Base-by-base conservation (phyloP, 2,329 filamentous ascomycete species). In the Colletotrichum australisinense region DNA sequence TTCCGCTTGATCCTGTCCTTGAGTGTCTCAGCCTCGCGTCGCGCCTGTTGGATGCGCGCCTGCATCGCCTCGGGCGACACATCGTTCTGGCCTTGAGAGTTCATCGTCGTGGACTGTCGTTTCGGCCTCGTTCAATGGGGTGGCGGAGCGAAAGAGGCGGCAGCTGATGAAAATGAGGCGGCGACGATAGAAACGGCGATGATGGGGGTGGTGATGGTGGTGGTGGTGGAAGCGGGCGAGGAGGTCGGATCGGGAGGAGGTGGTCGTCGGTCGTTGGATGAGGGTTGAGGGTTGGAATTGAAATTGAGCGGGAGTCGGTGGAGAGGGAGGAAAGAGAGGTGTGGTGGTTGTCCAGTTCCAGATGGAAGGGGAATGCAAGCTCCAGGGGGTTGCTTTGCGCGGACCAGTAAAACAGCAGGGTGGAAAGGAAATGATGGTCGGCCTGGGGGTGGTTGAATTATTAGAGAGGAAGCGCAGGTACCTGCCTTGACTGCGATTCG, bases 1-100 rank as follows among this genome's bases (percentile, higher is more conserved):
- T 97, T 98, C 86, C 95, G 92, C 93, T 98, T 98, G 91, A 98
- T 98, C 85, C 94, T 93, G 84, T 98, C 96, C 90, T 98, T 98
- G 79, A 98, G 88, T 67, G 94, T 95, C 89, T 98, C 97, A 80
- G 97, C 97, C 90, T 99, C 97, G 88, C 97, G 94, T 85, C 97
- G 93, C 83, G 97, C 96, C 81, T 94, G 93, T 82, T 95, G 93
- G 80, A 97, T 96, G 86, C 93, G 93, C 86, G 95, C 93, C 90
- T 98, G 96, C 92, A 98, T 97, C 84, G 90, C 89, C 87, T 93
- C 91, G 77, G 90, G 90, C 81, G 90, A 92, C 79, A 92, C 89
- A 82, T 92, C 91, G 84, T 86, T 90, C 79, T 85, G 82, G 83
- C 87, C 86, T 83, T 88, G 86, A 76, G 85, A 84, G 79, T 90